phyloP scores from a whole-genome alignment of 495 filamentous ascomycete species.

The Cercophora sp. region DNA sequence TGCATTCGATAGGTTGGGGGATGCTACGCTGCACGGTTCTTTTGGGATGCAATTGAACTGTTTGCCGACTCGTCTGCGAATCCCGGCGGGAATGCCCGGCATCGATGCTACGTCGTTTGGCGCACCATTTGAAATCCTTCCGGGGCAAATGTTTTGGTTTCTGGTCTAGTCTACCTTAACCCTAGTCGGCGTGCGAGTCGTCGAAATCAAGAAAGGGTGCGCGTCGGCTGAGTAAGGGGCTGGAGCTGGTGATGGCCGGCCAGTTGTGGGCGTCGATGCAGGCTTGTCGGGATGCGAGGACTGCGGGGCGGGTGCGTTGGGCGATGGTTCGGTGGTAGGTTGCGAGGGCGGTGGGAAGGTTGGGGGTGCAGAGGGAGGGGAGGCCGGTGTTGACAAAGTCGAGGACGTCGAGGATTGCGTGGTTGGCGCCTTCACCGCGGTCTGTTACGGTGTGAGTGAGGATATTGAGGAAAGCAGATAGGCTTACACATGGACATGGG shows the following conservation, averaged over 20 bases:
- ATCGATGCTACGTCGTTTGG: no score
- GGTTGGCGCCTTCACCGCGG: slow-evolving; percentile 43
- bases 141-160: no score
- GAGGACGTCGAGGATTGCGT: slow-evolving; percentile 38
- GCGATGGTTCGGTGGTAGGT: slow-evolving; percentile 51
- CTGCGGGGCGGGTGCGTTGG: slow-evolving; percentile 45
- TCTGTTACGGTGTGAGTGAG: slow-evolving; percentile 21
- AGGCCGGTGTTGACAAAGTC: slow-evolving; percentile 25
- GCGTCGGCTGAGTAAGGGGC: slow-evolving; percentile 33
- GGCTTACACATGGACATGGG: slow-evolving; percentile 60
- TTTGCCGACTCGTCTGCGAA: no score
- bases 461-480: neutral
- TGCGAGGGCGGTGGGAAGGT: slow-evolving; percentile 34
- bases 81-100: no score
- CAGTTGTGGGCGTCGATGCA: slow-evolving; percentile 63
- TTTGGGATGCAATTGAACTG: no score
- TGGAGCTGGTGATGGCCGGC: slow-evolving; percentile 27
- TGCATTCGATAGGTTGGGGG: no score
- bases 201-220: slow-evolving; percentile 28
- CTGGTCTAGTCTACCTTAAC: no score
- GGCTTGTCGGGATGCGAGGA: slow-evolving; percentile 54
- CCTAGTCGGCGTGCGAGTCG: no score
- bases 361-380: neutral
- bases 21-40: no score
- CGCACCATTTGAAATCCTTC: no score